Percentiles rank a stretch among this genome's conserved stretches.
These are phyloP conservation scores for Speleostelium caveatum DNA, from an alignment of 78 protist species.

Conservation along the genomic window DNA sequence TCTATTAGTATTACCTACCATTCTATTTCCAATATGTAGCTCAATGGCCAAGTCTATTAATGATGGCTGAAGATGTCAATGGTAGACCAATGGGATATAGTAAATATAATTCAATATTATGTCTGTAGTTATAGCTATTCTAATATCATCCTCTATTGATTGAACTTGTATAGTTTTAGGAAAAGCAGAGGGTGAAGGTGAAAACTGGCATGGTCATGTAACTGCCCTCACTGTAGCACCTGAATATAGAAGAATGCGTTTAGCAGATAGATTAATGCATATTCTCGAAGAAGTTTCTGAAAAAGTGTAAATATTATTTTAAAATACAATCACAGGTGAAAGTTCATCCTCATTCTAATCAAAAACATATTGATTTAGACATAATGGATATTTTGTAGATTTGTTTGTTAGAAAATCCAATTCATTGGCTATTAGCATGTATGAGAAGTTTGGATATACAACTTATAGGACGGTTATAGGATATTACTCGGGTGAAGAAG, in stretches of 20 bases:
- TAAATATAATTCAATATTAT: conserved; percentile 9
- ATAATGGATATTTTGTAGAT: conserved; percentile 97
- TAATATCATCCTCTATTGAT: background rate
- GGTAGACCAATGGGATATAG: conserved; percentile 94
- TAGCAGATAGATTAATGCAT: conserved; percentile 93
- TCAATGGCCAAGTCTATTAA: conserved; percentile 94
- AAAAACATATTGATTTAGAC: too few relatives aligned
- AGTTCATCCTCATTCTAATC: background rate
- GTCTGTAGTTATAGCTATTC: too few relatives aligned
- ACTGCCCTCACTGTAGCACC: conserved; percentile 98
- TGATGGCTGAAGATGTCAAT: conserved; percentile 83
- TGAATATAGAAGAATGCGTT: conserved; percentile 90
- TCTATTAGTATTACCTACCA: conserved; percentile 84
- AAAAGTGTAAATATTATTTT: too few relatives aligned
- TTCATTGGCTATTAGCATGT: conserved; percentile 94
- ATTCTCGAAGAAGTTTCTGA: conserved; percentile 93
- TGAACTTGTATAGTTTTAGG: conserved; percentile 86
- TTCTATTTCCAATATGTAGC: conserved; percentile 96
- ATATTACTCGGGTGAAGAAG: conserved; percentile 95
- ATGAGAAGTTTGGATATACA: conserved; percentile 91
- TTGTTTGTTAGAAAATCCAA: conserved; percentile 96
- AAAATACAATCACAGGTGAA: conserved; percentile 9
- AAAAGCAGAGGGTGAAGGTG: conserved; percentile 91
- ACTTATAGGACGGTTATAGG: conserved; percentile 92
- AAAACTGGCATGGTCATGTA: conserved; percentile 98